Evolutionary conservation across 306 rosid species (phyloP), one percentile per base, ranked within the genome.

Genomic region (Rubus idaeus): DNA sequence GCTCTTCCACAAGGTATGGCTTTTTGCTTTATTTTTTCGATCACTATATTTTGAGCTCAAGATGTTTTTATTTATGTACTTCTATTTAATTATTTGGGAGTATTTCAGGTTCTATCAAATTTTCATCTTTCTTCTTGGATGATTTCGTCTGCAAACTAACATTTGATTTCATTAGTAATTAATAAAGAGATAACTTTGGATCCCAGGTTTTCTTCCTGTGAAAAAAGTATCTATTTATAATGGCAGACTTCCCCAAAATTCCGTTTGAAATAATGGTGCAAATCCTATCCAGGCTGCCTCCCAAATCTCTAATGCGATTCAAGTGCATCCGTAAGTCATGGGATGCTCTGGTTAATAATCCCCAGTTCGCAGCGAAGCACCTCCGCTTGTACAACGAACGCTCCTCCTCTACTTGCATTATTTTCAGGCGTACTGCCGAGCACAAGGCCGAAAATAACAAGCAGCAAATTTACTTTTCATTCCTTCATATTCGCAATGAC

Each of bases 261-360:
- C 71, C 82, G 0, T 62, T 49, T 20, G 77, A 78, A 40, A 13
- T 71, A 6, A 41, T 37, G 63, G 41, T 50, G 41, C 72, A 78
- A 58, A 78, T 78, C 55, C n/a, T 78, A 68, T 62, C 81, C 71
- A 58, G 77, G 81, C 71, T 78, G 42, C 71, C 77, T 35, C 71
- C 81, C 0, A 68, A 71, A 49, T 60, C 76, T 17, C 35, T 70
- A 45, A 10, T 70, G 76, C 62, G 67, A 50, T 71, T 23, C 71
- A 70, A 78, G 37, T 37, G 71, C 40, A 62, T 78, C 1, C 41
- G 52, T 55, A 78, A 70, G 21, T 64, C 52, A 0, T 70, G 64
- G 64, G 10, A 78, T 10, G 26, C 14, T 16, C 76, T 71, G 4
- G 21, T 70, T 21, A 60, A 71, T 6, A 75, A 61, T 44, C 62